A percentile compares a stretch with the other conserved stretches of the same genome.
Conservation (phyloP, 2,329 filamentous ascomycete genomes). For the Tolypocladium capitatum region DNA sequence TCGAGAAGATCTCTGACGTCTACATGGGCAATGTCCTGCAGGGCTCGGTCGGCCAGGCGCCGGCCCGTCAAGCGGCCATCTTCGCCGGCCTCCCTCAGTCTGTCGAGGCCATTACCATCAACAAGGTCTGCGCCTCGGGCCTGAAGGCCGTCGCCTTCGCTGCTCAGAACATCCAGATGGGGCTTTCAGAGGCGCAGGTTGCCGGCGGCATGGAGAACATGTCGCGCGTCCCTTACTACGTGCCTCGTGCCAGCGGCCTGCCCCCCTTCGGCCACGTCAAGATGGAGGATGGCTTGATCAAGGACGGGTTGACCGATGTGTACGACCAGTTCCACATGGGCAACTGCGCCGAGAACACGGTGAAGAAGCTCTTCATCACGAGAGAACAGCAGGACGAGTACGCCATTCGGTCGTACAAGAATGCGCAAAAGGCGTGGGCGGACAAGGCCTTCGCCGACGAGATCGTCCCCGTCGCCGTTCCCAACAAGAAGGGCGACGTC, state of each 20-base stretch:
- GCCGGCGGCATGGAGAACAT: constrained; percentile 98
- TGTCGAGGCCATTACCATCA: constrained; percentile 83
- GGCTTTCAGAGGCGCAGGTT: constrained; percentile 74
- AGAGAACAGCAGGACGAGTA: constrained; percentile 85
- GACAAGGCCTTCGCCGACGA: constrained; percentile 74
- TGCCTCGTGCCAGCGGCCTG: constrained; percentile 67
- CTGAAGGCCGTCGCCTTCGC: constrained; percentile 85
- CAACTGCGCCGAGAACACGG: constrained; percentile 88
- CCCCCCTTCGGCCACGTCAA: constrained; percentile 79
- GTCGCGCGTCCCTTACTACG: constrained; percentile 84
- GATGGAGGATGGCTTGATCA: constrained; percentile 83
- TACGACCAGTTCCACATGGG: constrained; percentile 98
- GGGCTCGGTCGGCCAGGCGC: constrained; percentile 73
- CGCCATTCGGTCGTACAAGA: constrained; percentile 77
- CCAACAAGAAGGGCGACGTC: constrained; percentile 69
- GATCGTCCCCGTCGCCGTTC: constrained; percentile 76
- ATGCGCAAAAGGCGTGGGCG: constrained; percentile 83
- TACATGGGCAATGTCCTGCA: constrained; percentile 97
- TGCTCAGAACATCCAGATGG: constrained; percentile 88
- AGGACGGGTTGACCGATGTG: constrained; percentile 90
- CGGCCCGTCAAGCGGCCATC: constrained; percentile 79
- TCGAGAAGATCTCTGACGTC: constrained; percentile 73
- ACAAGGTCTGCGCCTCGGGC: constrained; percentile 95
- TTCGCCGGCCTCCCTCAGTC: constrained; percentile 73
- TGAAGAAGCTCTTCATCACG: constrained; percentile 70